These are phyloP conservation scores for Immersiporthe knoxdaviesiana DNA, from an alignment of 2,329 filamentous ascomycete genomes.

Conservation along the genomic window DNA sequence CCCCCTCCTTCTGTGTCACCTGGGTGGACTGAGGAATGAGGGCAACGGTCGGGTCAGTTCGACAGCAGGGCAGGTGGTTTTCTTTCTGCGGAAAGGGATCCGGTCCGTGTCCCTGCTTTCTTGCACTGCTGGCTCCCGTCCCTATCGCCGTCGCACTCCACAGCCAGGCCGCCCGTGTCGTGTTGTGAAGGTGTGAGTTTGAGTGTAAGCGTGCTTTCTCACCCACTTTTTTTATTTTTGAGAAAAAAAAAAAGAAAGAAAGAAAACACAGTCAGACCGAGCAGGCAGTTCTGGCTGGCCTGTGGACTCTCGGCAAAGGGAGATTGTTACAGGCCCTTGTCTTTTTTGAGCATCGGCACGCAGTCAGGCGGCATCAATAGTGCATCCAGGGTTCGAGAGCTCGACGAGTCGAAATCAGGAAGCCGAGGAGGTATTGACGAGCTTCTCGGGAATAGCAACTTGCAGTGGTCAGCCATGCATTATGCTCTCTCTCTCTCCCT, in stretches of 20 bases:
- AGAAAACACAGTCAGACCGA: background rate
- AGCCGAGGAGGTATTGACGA: conserved; percentile 15
- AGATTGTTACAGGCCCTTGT: background rate
- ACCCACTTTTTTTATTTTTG: background rate
- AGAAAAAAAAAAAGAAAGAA: too few species aligned
- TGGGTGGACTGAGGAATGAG: background rate
- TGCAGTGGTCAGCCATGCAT: conserved; percentile 17
- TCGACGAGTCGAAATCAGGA: background rate
- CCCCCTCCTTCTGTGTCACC: conserved; percentile 1
- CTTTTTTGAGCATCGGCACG: background rate
- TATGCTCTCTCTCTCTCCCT: conserved; percentile 13
- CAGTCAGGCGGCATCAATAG: background rate
- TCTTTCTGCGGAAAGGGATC: conserved; percentile 10
- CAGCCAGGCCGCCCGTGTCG: conserved; percentile 6
- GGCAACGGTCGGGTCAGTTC: background rate
- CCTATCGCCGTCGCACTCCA: conserved; percentile 13
- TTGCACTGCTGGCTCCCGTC: conserved; percentile 21
- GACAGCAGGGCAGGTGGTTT: conserved; percentile 16
- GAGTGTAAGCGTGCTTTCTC: conserved; percentile 7
- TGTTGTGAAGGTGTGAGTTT: conserved; percentile 15
- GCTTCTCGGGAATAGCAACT: conserved; percentile 11
- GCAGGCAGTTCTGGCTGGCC: conserved; percentile 1
- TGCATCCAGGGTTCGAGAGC: too few species aligned
- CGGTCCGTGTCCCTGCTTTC: conserved; percentile 16
- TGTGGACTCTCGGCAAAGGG: conserved; percentile 5